Percentiles rank a stretch among this genome's conserved stretches.
Conservation (phyloP, 345 rosid genomes). For the Erodium maritimum region DNA sequence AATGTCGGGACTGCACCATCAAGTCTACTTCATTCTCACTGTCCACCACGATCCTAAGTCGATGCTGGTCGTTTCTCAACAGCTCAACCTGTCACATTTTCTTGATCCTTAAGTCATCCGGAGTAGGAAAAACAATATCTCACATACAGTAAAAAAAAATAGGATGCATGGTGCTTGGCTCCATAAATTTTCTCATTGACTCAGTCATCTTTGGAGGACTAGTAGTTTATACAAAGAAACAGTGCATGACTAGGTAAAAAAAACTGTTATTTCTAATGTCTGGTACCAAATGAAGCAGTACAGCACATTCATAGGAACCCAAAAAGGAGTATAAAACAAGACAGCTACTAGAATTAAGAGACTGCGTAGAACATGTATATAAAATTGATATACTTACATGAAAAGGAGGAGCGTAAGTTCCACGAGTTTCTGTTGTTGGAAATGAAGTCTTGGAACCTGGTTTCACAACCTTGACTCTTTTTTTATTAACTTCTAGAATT, state of each 20-base stretch:
- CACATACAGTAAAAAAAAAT: background rate
- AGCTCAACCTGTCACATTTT: slow-evolving; percentile 48
- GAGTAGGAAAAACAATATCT: background rate
- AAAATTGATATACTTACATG: slow-evolving; percentile 43
- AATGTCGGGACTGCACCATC: slow-evolving; percentile 72
- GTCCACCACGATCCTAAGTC: slow-evolving; percentile 78
- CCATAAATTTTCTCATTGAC: too few species aligned
- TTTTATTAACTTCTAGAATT: slow-evolving; percentile 68
- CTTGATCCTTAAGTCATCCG: background rate
- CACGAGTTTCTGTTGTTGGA: slow-evolving; percentile 82
- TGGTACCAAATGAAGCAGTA: background rate
- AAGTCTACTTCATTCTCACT: slow-evolving; percentile 73
- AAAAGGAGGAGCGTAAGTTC: slow-evolving; percentile 87
- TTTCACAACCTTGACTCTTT: slow-evolving; percentile 84
- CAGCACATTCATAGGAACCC: too few species aligned
- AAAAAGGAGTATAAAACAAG: background rate
- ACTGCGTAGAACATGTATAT: background rate
- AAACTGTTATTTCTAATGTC: background rate
- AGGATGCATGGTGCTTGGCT: background rate
- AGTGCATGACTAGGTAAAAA: too few species aligned
- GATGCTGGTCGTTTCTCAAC: slow-evolving; percentile 73
- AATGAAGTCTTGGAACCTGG: slow-evolving; percentile 92
- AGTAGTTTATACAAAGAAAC: too few species aligned
- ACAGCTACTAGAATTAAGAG: background rate
- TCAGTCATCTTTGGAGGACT: too few species aligned